phyloP scores from a whole-genome alignment of 139 green algal species.

The Volvox reticuliferus region DNA sequence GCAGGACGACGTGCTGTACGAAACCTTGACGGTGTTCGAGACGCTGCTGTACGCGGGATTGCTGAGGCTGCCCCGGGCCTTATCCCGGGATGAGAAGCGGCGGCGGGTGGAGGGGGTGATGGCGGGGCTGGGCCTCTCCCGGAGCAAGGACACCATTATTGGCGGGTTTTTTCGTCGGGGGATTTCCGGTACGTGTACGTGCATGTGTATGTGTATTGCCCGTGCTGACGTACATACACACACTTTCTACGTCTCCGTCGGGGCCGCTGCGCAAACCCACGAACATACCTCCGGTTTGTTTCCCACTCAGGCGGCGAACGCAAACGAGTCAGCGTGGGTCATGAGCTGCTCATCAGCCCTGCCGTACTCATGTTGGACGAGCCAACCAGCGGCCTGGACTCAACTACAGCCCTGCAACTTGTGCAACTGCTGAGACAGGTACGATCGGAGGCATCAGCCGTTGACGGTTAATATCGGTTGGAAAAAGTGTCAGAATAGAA shows the following conservation, averaged over 20 bases:
- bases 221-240: too few relatives aligned
- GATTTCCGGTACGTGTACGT: constrained; percentile 79
- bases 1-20: constrained; percentile 87
- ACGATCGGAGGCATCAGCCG: too few relatives aligned
- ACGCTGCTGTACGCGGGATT: constrained; percentile 79
- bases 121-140: constrained; percentile 69
- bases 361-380: constrained; percentile 86
- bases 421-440: constrained; percentile 74
- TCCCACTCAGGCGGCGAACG: constrained; percentile 78
- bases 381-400: constrained; percentile 84
- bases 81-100: constrained; percentile 71
- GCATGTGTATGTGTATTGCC: not conserved
- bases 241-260: too few relatives aligned
- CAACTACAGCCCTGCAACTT: constrained; percentile 88
- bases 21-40: constrained; percentile 74
- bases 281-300: not conserved
- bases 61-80: constrained; percentile 78
- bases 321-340: constrained; percentile 84
- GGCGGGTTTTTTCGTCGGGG: constrained; percentile 87
- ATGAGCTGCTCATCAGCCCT: constrained; percentile 91
- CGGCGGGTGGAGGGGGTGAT: constrained; percentile 79
- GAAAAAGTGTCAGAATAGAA: too few relatives aligned
- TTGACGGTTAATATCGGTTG: too few relatives aligned
- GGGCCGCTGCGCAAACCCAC: too few relatives aligned
- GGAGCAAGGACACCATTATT: constrained; percentile 88